Conservation (phyloP, 495 filamentous ascomycete species). For the Tuber melanosporum region DNA sequence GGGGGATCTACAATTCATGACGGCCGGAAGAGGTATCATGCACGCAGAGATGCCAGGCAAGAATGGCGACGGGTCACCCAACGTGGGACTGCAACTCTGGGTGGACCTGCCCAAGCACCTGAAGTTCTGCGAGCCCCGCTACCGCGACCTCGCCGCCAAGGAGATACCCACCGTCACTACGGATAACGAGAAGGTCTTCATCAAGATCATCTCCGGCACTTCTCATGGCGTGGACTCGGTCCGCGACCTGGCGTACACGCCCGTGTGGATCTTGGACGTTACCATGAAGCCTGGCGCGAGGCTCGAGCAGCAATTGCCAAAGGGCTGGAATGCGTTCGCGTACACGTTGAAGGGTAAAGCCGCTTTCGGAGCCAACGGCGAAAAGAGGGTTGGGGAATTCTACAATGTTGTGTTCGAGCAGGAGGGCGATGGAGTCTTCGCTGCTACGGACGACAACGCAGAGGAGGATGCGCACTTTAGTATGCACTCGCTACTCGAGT, state of each 20-base stretch:
- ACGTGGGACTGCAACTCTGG: conserved; percentile 89
- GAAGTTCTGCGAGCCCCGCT: conserved; percentile 84
- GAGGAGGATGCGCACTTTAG: conserved; percentile 60
- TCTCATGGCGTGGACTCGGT: conserved; percentile 77
- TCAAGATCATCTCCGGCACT: conserved; percentile 87
- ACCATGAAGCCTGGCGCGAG: conserved; percentile 72
- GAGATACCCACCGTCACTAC: conserved; percentile 68
- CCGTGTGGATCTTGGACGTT: conserved; percentile 87
- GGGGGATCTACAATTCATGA: conserved; percentile 97
- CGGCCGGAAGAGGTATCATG: conserved; percentile 84
- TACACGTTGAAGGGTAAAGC: conserved; percentile 70
- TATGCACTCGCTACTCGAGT: conserved; percentile 32
- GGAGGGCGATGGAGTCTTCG: conserved; percentile 64
- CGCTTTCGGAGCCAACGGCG: conserved; percentile 54
- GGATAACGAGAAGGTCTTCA: conserved; percentile 64
- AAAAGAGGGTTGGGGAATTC: conserved; percentile 57
- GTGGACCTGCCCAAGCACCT: conserved; percentile 78
- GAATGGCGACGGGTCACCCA: conserved; percentile 66
- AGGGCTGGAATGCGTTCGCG: conserved; percentile 84
- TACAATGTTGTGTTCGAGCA: conserved; percentile 89
- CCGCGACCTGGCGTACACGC: conserved; percentile 86
- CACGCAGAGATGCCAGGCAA: conserved; percentile 94
- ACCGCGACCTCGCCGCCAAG: conserved; percentile 67
- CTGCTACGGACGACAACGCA: conserved; percentile 61
- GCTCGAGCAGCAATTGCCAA: conserved; percentile 64